These are phyloP conservation scores for Celoporthe dispersa DNA, from an alignment of 2,329 filamentous ascomycete species.

Conservation along the genomic window DNA sequence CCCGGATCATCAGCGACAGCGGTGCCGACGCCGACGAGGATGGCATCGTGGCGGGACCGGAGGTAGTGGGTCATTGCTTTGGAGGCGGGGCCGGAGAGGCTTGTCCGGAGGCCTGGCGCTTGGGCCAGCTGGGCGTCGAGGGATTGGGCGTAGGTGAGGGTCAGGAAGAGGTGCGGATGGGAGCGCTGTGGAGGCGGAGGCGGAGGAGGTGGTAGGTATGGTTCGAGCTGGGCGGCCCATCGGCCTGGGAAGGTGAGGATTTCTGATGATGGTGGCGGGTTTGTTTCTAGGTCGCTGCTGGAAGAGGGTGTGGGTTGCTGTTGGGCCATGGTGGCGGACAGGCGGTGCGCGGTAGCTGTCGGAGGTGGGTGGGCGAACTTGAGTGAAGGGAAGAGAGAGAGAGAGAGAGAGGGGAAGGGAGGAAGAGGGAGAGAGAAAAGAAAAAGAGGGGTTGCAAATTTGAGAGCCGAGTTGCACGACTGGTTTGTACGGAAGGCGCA, in stretches of 20 bases:
- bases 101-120: slow-evolving; percentile 78
- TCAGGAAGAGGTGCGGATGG: slow-evolving; percentile 57
- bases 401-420: no score
- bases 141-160: slow-evolving; percentile 88
- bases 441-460: no score
- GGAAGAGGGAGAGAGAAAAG: not conserved
- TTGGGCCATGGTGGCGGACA: not conserved
- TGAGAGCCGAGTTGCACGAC: no score
- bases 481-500: no score
- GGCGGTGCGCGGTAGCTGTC: no score
- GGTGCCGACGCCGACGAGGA: slow-evolving; percentile 83
- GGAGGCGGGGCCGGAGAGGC: slow-evolving; percentile 78
- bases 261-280: slow-evolving; percentile 13
- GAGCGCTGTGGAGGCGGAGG: slow-evolving; percentile 2
- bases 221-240: slow-evolving; percentile 21
- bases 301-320: not conserved
- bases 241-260: slow-evolving; percentile 24
- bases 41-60: slow-evolving; percentile 80
- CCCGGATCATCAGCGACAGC: slow-evolving; percentile 83
- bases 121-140: slow-evolving; percentile 82
- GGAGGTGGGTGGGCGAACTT: no score
- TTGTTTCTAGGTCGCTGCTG: not conserved
- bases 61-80: slow-evolving; percentile 95
- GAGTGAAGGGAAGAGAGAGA: not conserved
- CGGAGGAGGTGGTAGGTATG: slow-evolving; percentile 19